Base-by-base conservation (phyloP, 2,329 filamentous ascomycete genomes). In the Trichoderma sp. region DNA sequence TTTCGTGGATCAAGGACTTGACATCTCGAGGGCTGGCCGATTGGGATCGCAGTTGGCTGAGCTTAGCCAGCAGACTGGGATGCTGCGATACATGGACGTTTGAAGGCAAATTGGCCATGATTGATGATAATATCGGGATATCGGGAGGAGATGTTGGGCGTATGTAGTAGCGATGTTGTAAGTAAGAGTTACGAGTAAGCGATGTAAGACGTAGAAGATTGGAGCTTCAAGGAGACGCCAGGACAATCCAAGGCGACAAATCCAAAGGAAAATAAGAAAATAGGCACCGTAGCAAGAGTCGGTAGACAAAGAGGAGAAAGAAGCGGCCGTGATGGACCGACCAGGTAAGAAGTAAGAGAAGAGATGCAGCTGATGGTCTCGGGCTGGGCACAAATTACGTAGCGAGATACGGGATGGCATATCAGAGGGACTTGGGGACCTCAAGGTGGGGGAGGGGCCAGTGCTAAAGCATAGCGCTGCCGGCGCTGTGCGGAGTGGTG, bases 61-160 rank as follows among this genome's bases (percentile, higher is more conserved):
- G 90, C 86, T 98, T 98, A 76, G 92, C 93, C 77, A 88, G 86
- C 56, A 98, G 87, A 82, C 93, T 97, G 43, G 95, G 95, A 82
- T 98, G 95, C 18, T 85, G 85, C 51, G 94, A 97, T 80, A 97
- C 84, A 83, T 96, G 93, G 73, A 91, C 88, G 78, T 91, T 91
- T 76, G 86, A 74, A 11, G 88, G 88, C 57, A 90, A 81, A 15
- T 78, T 78, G 62, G 79, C 70, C 81, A 83, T 83, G 72, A 65
- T 76, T 73, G 56, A 21, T 18, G n/a, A 6, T 9, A 4, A 58
- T 34, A 12, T 32, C 12, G 9, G 18, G 32, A 24, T 32, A 60
- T 34, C 18, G 12, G n/a, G 28, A 21, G 12, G 11, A 14, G 6
- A 12, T 14, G 57, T 60, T 60, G 18, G 30, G 57, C 30, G 57